Conservation (phyloP, 176 grass and related monocot genomes). For the Guadua angustifolia region DNA sequence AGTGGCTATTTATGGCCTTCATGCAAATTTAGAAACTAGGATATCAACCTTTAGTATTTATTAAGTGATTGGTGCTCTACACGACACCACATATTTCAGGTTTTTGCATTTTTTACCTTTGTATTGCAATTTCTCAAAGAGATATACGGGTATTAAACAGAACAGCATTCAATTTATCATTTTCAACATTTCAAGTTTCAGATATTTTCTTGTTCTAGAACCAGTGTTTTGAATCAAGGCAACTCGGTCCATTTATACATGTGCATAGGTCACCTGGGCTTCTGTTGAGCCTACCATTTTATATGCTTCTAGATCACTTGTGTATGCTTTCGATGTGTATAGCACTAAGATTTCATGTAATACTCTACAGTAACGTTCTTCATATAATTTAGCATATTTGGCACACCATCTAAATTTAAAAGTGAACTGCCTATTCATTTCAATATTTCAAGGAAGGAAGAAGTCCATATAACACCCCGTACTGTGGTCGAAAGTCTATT, state of each 20-base stretch:
- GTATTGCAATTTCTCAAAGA: conserved; percentile 5
- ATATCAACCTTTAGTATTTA: not conserved
- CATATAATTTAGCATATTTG: conserved; percentile 23
- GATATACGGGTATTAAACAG: not conserved
- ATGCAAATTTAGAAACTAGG: conserved; percentile 23
- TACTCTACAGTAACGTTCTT: not conserved
- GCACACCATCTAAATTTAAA: conserved; percentile 1
- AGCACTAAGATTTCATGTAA: not conserved
- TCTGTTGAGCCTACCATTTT: not conserved
- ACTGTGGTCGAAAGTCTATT: too few species aligned
- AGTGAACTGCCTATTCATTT: conserved; percentile 13
- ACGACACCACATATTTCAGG: not conserved
- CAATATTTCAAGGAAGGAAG: not conserved
- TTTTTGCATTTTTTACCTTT: conserved; percentile 19
- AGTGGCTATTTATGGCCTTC: conserved; percentile 15
- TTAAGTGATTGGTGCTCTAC: conserved; percentile 10
- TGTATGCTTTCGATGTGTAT: not conserved
- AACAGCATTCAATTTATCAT: not conserved
- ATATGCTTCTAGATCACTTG: not conserved
- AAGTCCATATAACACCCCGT: too few species aligned
- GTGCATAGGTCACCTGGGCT: not conserved
- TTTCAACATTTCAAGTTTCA: not conserved
- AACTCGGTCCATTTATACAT: not conserved
- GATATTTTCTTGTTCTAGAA: conserved; percentile 28
- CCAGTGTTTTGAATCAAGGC: conserved; percentile 6